These are phyloP conservation scores for Closterium sp. DNA, from an alignment of 139 green algal species.

Conservation along the genomic window DNA sequence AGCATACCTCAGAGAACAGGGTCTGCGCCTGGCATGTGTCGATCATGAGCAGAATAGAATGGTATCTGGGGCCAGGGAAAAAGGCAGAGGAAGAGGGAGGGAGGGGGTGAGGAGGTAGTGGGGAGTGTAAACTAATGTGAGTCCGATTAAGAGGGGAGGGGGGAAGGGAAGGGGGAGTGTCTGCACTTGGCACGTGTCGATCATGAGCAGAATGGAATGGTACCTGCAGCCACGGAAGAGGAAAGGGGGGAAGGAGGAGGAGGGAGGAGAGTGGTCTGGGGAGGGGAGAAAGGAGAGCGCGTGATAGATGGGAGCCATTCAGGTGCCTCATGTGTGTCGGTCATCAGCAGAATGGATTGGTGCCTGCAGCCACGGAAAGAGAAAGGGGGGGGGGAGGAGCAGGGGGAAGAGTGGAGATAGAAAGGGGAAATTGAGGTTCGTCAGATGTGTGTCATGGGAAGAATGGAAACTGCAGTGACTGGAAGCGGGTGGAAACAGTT, in stretches of 20 bases:
- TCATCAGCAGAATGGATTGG: background rate
- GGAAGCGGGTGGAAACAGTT: too few species aligned
- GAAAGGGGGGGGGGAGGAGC: background rate
- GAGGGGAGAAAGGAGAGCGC: background rate
- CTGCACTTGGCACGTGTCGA: background rate
- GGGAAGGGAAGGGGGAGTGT: too few species aligned
- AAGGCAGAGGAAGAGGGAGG: too few species aligned
- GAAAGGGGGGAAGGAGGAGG: background rate
- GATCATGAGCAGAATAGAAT: conserved; percentile 82
- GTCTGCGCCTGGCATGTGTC: conserved; percentile 80
- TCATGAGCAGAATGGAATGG: background rate
- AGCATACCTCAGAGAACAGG: conserved; percentile 2
- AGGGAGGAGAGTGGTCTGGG: background rate
- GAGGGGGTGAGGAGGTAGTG: too few species aligned
- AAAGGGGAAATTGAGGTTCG: conserved; percentile 2
- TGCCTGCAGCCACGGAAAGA: background rate
- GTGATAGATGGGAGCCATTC: background rate
- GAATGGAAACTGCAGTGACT: too few species aligned
- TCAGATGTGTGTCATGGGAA: too few species aligned
- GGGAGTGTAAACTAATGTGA: too few species aligned
- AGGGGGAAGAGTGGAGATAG: background rate
- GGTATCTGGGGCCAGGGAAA: too few species aligned
- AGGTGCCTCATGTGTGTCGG: background rate
- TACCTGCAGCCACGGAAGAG: conserved; percentile 3
- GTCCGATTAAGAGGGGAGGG: too few species aligned